Base-by-base conservation (phyloP, 179 eudicot species). In the Silene coronaria region DNA sequence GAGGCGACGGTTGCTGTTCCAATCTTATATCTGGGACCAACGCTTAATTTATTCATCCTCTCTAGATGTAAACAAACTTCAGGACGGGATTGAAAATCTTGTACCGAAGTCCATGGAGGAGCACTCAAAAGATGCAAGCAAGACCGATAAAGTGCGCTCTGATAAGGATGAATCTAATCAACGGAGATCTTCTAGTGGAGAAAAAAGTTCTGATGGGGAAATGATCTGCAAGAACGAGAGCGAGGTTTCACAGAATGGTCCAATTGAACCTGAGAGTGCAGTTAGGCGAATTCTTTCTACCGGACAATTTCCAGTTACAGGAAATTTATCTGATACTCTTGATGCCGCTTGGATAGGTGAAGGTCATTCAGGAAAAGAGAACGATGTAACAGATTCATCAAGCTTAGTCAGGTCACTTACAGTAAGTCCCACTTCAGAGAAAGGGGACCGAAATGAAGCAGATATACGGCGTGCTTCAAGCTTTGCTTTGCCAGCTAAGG, bases 321-420 rank as follows among this genome's bases (percentile, higher is more conserved):
- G 76, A 65, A 87, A 79, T 71, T 75, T 89, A 76, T 88, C 96
- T n/a, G 92, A 89, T 59, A 89, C 90, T 26, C 79, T 88, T 62
- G 97, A 91, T 80, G 89, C 97, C 58, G 90, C 89, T 70, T 88
- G 97, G 96, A 90, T 86, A 71, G 97, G 97, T 76, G 84, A 86
- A 80, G 78, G 73, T 67, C 85, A 71, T 55, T 68, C 81, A 57
- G 87, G 77, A 36, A 67, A 85, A 67, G 84, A 81, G 30, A 80
- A 80, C 51, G 76, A 61, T 75, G 46, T 11, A 46, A 46, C 34
- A 16, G 86, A 78, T 58, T 57, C 86, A 70, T 66, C 84, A n/a
- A 75, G 63, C 74, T 79, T 77, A 32, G 72, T 57, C 6, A 78
- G 72, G 61, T 70, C 85, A 42, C 68, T 55, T 21, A 70, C 75